These are phyloP conservation scores for Scheffersomyces parashehatae DNA, from an alignment of 1,139 yeast species.

Conservation along the genomic window DNA sequence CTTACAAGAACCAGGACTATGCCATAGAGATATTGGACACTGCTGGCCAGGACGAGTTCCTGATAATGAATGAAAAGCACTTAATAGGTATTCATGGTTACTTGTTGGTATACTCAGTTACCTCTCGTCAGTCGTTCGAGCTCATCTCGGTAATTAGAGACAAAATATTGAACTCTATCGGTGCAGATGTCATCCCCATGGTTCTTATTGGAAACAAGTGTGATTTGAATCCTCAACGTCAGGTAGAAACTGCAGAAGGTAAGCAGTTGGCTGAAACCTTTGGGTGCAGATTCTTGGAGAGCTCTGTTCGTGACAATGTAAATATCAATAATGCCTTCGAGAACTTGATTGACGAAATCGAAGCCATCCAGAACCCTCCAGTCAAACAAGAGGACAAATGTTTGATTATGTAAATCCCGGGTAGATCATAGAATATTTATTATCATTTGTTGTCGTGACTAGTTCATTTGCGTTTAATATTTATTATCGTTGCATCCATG, in stretches of 20 bases:
- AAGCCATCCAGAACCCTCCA: constrained; percentile 54
- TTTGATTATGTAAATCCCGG: constrained; percentile 24
- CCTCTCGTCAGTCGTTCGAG: constrained; percentile 78
- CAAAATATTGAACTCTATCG: constrained; percentile 76
- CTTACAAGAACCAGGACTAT: constrained; percentile 72
- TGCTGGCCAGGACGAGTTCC: constrained; percentile 93
- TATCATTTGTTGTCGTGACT: not conserved
- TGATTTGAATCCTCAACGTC: constrained; percentile 66
- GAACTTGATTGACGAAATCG: constrained; percentile 69
- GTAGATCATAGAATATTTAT: constrained; percentile 1
- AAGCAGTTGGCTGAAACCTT: constrained; percentile 61
- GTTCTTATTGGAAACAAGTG: constrained; percentile 83
- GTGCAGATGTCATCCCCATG: constrained; percentile 73
- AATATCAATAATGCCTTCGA: constrained; percentile 71
- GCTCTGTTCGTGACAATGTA: constrained; percentile 74
- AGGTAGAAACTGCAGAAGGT: constrained; percentile 68
- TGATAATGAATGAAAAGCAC: constrained; percentile 80
- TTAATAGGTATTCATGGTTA: constrained; percentile 86
- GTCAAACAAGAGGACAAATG: constrained; percentile 40
- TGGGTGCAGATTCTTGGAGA: constrained; percentile 71
- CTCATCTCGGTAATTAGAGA: constrained; percentile 77
- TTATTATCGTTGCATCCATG: no score
- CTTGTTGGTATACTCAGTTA: constrained; percentile 78
- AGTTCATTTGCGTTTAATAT: no score
- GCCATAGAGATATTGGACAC: constrained; percentile 88